Evolutionary conservation across 805 yeast genomes (phyloP), one percentile per base, ranked within the genome.

Genomic region (Saturnispora halmiae): DNA sequence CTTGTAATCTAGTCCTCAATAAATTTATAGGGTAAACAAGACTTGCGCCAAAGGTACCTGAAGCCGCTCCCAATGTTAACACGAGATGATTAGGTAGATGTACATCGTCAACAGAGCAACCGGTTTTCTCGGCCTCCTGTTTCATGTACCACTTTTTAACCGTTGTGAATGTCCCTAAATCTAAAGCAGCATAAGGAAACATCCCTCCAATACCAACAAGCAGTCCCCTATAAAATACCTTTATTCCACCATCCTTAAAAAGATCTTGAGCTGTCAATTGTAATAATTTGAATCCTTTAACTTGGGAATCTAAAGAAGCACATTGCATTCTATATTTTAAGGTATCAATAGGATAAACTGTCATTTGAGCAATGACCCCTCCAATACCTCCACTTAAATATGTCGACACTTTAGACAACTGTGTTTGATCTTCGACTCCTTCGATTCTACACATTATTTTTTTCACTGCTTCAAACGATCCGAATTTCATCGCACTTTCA

Each of bases 121-220:
- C 68, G 16, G 61, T 61, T 41, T 59, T 59, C 31, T 58, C 64
- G 8, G 95, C 84, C 56, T 80, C 78, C 46, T 76, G 69, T 35
- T 69, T 63, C 15, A 80, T 70, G 51, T 82, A 80, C 71, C 84
- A 80, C 49, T 77, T 75, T 58, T 90, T 90, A 50, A 92, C 72
- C 1, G 88, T 80, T 8, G 90, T 71, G 58, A 92, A 92, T 0
- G 96, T 87, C 28, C 98, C 98, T 39, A 92, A 66, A 60, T 92
- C 98, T 24, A 92, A 66, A 0, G 98, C 98, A 1, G 97, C 96
- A 58, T 88, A 92, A 0, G 98, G 98, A 65, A 92, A 92, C 50
- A 92, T 90, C 36, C 98, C 98, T 44, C 88, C 74, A 4, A 88
- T 75, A n/a, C 98, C 98, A 20, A 86, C 94, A 40, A 75, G 61